Evolutionary conservation across 148 eudicot genomes (phyloP).

Genomic region (Persicaria tinctoria): DNA sequence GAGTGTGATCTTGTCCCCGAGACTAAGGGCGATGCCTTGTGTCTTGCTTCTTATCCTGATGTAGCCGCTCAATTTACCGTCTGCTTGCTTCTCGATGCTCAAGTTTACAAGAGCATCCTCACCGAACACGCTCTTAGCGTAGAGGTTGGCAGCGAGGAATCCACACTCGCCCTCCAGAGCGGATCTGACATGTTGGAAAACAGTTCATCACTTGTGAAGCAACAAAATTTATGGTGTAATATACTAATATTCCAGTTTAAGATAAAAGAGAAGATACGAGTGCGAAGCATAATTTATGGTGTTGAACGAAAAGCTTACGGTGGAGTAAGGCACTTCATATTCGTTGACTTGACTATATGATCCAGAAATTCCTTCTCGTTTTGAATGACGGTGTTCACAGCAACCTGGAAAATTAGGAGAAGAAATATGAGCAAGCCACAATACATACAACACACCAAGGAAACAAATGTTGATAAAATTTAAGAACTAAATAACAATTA

Average conservation of each 20-base stretch:
- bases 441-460: neutral
- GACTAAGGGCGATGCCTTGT: conserved; percentile 89
- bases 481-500: neutral
- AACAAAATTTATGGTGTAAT: neutral
- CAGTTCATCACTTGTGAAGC: neutral
- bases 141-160: conserved; percentile 84
- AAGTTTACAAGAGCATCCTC: conserved; percentile 93
- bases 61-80: conserved; percentile 83
- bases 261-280: neutral
- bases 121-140: conserved; percentile 90
- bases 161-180: conserved; percentile 95
- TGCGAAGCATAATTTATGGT: neutral
- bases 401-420: conserved; percentile 40
- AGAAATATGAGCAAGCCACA: neutral
- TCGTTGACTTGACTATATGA: conserved; percentile 84
- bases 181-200: conserved; percentile 37
- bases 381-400: conserved; percentile 70
- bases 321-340: conserved; percentile 88
- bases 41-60: conserved; percentile 93
- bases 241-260: neutral
- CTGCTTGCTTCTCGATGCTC: conserved; percentile 78
- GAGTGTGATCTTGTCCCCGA: conserved; percentile 94
- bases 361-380: conserved; percentile 74
- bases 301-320: conserved; percentile 34
- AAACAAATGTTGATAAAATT: neutral